Conservation (phyloP, 2,329 filamentous ascomycete species). For the Neoarthrinium moseri region DNA sequence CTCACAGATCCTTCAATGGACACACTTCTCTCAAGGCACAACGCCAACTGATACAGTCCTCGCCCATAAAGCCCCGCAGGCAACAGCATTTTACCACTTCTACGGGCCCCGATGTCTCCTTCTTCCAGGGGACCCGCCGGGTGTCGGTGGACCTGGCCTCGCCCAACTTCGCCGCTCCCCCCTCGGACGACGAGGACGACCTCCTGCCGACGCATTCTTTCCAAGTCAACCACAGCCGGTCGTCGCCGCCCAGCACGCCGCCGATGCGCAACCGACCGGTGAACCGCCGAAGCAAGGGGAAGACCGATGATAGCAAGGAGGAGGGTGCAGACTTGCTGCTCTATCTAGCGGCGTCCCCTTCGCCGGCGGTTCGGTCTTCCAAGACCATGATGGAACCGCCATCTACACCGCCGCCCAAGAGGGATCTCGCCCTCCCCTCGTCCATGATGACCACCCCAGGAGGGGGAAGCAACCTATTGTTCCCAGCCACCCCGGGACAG, state of each 20-base stretch:
- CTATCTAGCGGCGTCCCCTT: constrained; percentile 89
- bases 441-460: constrained; percentile 89
- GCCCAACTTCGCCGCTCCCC: constrained; percentile 56
- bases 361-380: constrained; percentile 64
- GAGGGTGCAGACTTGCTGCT: constrained; percentile 80
- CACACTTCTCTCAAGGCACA: constrained; percentile 72
- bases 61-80: constrained; percentile 75
- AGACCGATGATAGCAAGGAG: constrained; percentile 58
- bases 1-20: constrained; percentile 58
- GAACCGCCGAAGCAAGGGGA: constrained; percentile 47
- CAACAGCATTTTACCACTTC: constrained; percentile 73
- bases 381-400: constrained; percentile 65
- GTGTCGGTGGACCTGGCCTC: constrained; percentile 63
- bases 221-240: constrained; percentile 59
- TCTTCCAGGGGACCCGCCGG: constrained; percentile 71
- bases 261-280: constrained; percentile 58
- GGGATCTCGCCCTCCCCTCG: constrained; percentile 69
- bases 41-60: constrained; percentile 79
- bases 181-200: constrained; percentile 79
- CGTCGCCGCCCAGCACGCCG: constrained; percentile 86
- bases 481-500: constrained; percentile 77
- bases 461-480: constrained; percentile 56
- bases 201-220: constrained; percentile 77
- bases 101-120: constrained; percentile 71
- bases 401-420: constrained; percentile 74